phyloP scores from a whole-genome alignment of 345 rosid genomes.

The Streptanthus diversifolius region DNA sequence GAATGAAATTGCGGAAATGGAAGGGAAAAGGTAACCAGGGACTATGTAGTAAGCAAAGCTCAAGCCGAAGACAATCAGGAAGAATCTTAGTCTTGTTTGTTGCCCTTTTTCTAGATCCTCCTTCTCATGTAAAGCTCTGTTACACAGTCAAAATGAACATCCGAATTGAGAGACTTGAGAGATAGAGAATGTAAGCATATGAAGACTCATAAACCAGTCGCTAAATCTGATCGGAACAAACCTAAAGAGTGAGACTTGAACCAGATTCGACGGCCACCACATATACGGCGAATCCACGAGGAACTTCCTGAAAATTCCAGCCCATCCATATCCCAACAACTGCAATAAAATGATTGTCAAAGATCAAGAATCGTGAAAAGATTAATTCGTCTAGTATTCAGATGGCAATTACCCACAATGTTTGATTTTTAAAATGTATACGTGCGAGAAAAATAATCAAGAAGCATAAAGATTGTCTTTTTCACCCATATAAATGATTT shows the following conservation, averaged over 20 bases:
- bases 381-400: not conserved
- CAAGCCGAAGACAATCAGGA: constrained; percentile 46
- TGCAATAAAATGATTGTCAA: constrained; percentile 30
- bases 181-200: not conserved
- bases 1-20: constrained; percentile 60
- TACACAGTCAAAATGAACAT: not conserved
- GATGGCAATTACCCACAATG: not conserved
- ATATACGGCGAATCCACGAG: constrained; percentile 77
- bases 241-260: constrained; percentile 88
- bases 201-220: not conserved
- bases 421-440: not conserved
- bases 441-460: not conserved
- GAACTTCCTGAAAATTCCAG: constrained; percentile 61
- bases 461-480: not conserved
- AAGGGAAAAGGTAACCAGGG: constrained; percentile 67
- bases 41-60: constrained; percentile 72
- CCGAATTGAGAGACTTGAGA: not conserved
- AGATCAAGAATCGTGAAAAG: not conserved
- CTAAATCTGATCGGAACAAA: constrained; percentile 8
- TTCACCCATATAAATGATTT: not conserved
- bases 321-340: constrained; percentile 91
- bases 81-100: constrained; percentile 60
- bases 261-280: constrained; percentile 89
- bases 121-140: constrained; percentile 67
- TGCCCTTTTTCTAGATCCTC: constrained; percentile 54